Evolutionary conservation across 768 basidiomycete genomes (phyloP), one percentile per base, ranked within the genome.

Genomic region (Agaricus blazei): DNA sequence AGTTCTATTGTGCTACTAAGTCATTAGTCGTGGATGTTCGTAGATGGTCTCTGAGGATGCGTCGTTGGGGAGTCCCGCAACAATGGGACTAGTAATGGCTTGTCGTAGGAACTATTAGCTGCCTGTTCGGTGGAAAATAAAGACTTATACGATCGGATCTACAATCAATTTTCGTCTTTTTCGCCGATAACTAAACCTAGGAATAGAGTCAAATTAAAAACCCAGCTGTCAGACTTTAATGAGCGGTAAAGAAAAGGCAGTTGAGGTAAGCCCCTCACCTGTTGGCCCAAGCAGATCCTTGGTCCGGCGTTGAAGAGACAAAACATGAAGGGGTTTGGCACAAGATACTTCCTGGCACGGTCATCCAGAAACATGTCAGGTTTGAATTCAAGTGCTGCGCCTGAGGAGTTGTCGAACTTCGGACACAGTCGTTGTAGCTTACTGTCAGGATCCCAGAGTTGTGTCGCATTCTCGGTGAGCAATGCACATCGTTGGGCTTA

Each of bases 381-480:
- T 61, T 87, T 85, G 59, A 87, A 88, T 54, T 76, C 64, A n/a
- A 83, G 83, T 84, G 47, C 5, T 26, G n/a, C 19, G 29, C 38
- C 15, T 15, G 7, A 48, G 23, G 26, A 45, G n/a, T 15, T 6
- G 24, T 50, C 9, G 8, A 2, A 3, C 37, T 34, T 14, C 34
- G 24, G 52, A n/a, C 1, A 9, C 8, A 45, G 19, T n/a, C 48
- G 38, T 38, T 28, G n/a, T n/a, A n/a, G n/a, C n/a, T n/a, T n/a
- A n/a, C 83, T 84, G 62, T 86, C 84, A 1, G 83, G 82, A 0
- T 85, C 85, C 85, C 85, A 87, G 2, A 84, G 72, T n/a, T n/a
- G n/a, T n/a, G n/a, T n/a, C n/a, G n/a, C n/a, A n/a, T n/a, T n/a
- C n/a, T n/a, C n/a, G n/a, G n/a, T n/a, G n/a, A n/a, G n/a, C n/a